Evolutionary conservation across 2,329 filamentous ascomycete genomes (phyloP).

Genomic region (Epichloe bromicola): DNA sequence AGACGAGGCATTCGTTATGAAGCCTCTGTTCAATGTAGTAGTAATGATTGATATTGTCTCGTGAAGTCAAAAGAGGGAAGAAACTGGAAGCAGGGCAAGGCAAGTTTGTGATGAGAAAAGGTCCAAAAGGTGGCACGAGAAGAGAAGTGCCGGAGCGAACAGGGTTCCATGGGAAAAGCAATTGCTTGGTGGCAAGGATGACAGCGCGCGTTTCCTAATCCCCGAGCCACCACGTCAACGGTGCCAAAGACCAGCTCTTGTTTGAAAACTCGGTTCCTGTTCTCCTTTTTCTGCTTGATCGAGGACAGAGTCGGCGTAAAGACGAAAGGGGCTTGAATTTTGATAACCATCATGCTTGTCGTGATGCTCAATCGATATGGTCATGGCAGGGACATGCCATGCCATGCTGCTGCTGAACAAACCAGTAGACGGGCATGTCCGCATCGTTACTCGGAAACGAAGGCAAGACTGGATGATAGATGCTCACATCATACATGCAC

Average conservation of each 20-base stretch:
- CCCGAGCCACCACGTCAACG: not conserved
- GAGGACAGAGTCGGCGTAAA: not conserved
- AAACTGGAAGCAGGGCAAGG: not conserved
- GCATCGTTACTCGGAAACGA: not conserved
- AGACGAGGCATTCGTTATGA: not conserved
- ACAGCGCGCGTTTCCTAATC: not conserved
- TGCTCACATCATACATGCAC: not conserved
- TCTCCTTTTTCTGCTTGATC: not conserved
- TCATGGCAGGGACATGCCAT: not conserved
- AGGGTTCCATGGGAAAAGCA: not conserved
- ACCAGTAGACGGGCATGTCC: not conserved
- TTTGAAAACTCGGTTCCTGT: not conserved
- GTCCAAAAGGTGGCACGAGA: not conserved
- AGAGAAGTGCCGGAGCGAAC: conserved; percentile 1
- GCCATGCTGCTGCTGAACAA: not conserved
- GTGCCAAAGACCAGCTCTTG: not conserved
- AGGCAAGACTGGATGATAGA: not conserved
- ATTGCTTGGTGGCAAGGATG: conserved; percentile 4
- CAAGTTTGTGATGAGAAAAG: not conserved
- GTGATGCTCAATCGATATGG: not conserved
- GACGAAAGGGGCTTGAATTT: not conserved
- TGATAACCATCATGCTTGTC: not conserved
- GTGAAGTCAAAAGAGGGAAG: not conserved
- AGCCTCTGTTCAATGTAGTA: not conserved
- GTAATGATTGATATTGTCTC: not conserved